These are phyloP conservation scores for Penicillium sp. DNA, from an alignment of 2,329 filamentous ascomycete genomes.

Conservation along the genomic window DNA sequence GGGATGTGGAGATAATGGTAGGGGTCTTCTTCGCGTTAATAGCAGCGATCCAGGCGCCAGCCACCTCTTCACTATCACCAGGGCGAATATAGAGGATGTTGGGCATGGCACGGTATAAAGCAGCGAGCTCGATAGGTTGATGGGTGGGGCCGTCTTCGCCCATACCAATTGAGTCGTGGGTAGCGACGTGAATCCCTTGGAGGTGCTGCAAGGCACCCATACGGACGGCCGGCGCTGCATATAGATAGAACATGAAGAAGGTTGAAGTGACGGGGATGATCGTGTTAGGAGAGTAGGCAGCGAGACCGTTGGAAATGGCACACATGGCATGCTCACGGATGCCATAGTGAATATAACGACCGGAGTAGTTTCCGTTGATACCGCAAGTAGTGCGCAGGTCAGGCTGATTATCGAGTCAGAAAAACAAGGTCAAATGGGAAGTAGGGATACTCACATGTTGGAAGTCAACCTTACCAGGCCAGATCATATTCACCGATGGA, in stretches of 20 bases:
- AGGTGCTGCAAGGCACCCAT: constrained; percentile 61
- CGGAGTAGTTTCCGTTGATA: constrained; percentile 53
- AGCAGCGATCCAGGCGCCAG: constrained; percentile 46
- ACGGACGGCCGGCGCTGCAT: constrained; percentile 58
- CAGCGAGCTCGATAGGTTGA: constrained; percentile 60
- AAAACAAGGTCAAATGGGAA: not conserved
- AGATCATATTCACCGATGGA: constrained; percentile 58
- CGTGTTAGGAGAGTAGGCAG: constrained; percentile 57
- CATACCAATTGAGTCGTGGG: constrained; percentile 61
- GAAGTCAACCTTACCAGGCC: constrained; percentile 54
- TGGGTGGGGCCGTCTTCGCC: constrained; percentile 65
- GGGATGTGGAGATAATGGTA: constrained; percentile 47
- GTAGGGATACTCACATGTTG: constrained; percentile 43
- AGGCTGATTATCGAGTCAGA: constrained; percentile 23
- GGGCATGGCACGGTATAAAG: constrained; percentile 63
- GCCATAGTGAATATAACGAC: constrained; percentile 58
- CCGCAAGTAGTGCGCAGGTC: constrained; percentile 28
- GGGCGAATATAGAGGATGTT: constrained; percentile 63
- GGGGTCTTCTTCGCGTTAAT: constrained; percentile 41
- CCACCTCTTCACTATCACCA: constrained; percentile 58
- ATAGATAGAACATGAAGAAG: constrained; percentile 66
- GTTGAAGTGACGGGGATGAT: constrained; percentile 60
- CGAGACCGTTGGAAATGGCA: constrained; percentile 78
- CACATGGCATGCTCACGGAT: constrained; percentile 65
- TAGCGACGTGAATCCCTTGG: constrained; percentile 61